A percentile compares a stretch with the other conserved stretches of the same genome.
Evolutionary conservation across 73 alveolate genomes (phyloP).

Genomic region (Paramecium sonneborni): DNA sequence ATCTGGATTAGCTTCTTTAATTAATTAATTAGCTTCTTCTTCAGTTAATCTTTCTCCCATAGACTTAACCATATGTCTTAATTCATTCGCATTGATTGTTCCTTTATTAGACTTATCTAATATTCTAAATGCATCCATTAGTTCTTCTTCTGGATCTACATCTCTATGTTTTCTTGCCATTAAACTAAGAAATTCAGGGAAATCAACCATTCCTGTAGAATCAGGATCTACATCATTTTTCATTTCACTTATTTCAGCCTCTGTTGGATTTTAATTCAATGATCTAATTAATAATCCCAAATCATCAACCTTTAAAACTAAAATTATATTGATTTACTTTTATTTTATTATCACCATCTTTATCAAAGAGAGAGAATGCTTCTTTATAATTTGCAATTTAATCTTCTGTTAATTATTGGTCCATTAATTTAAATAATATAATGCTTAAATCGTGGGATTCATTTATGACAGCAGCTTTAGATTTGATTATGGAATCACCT

Average conservation of each 20-base stretch:
- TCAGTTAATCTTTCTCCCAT: conserved; percentile 84
- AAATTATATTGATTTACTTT: conserved; percentile 64
- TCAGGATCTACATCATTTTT: conserved; percentile 90
- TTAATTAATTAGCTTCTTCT: conserved; percentile 79
- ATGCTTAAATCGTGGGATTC: conserved; percentile 50
- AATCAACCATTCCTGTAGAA: conserved; percentile 87
- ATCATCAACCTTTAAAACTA: conserved; percentile 26
- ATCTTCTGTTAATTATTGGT: conserved; percentile 74
- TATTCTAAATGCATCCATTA: conserved; percentile 78
- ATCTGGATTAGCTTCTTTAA: conserved; percentile 56
- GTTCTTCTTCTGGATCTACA: conserved; percentile 78
- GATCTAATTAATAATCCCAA: conserved; percentile 85
- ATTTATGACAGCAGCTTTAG: conserved; percentile 24
- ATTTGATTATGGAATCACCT: conserved; percentile 42
- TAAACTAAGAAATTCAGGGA: conserved; percentile 84
- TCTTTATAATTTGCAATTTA: conserved; percentile 90
- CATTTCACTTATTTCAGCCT: conserved; percentile 90
- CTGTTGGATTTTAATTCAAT: conserved; percentile 72
- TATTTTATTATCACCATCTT: conserved; percentile 89
- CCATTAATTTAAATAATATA: neutral
- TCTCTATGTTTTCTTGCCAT: conserved; percentile 81
- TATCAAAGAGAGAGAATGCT: conserved; percentile 93
- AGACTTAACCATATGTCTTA: conserved; percentile 71
- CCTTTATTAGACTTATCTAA: conserved; percentile 75
- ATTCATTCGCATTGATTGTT: conserved; percentile 68